Evolutionary conservation across 1,284 basidiomycete species (phyloP).

Genomic region (Rhodotorula mucilaginosa): DNA sequence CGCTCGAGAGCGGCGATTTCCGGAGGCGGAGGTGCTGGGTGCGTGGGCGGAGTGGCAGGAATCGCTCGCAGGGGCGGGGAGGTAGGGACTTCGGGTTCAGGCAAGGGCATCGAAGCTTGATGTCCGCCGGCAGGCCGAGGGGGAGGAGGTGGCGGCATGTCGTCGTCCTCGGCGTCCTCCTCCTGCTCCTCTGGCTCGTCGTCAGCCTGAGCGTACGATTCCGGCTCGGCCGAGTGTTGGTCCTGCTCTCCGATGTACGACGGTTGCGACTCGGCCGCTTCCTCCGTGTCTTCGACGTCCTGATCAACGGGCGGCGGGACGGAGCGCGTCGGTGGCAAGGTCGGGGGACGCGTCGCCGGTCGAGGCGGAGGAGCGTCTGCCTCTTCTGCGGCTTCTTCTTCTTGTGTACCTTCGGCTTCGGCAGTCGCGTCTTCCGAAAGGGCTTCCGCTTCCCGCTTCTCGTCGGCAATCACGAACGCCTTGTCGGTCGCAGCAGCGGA

Average conservation of each 20-base stretch:
- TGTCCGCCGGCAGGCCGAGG: constrained; percentile 28
- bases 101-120: constrained; percentile 5
- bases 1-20: constrained; percentile 44
- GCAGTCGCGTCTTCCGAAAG: constrained; percentile 54
- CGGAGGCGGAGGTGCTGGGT: constrained; percentile 46
- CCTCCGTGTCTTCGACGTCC: constrained; percentile 1
- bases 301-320: constrained; percentile 16
- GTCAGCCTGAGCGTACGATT: background rate
- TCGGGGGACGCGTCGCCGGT: constrained; percentile 44
- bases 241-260: constrained; percentile 53
- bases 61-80: constrained; percentile 37
- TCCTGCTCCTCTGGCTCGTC: constrained; percentile 42
- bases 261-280: constrained; percentile 6
- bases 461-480: background rate
- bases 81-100: constrained; percentile 50
- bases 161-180: constrained; percentile 51
- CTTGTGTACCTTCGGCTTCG: constrained; percentile 44
- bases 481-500: constrained; percentile 21
- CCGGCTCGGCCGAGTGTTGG: constrained; percentile 40
- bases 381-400: constrained; percentile 59
- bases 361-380: constrained; percentile 58
- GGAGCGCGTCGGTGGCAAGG: constrained; percentile 21
- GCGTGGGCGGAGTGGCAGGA: constrained; percentile 42
- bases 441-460: background rate
- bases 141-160: constrained; percentile 44